These are phyloP conservation scores for Dipteronia sinensis DNA, from an alignment of 345 rosid genomes.

Conservation along the genomic window DNA sequence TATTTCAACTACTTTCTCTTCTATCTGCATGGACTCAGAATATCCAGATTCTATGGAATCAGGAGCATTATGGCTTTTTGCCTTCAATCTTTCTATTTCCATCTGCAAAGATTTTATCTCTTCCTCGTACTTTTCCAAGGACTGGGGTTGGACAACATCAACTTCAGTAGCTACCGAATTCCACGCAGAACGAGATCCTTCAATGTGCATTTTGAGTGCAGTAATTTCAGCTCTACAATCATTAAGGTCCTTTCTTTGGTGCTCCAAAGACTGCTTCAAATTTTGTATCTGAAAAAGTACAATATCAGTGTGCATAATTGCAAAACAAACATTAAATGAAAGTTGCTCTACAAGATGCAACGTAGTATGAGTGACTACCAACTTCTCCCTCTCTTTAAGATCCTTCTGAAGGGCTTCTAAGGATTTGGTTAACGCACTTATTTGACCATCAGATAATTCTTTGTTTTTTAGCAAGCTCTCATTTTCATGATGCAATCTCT, in stretches of 20 bases:
- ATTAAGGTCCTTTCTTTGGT: slow-evolving; percentile 76
- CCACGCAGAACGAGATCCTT: slow-evolving; percentile 65
- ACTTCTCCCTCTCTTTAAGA: slow-evolving; percentile 79
- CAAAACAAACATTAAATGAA: slow-evolving; percentile 23
- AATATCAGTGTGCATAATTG: slow-evolving; percentile 26
- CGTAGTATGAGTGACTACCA: slow-evolving; percentile 46
- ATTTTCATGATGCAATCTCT: slow-evolving; percentile 59
- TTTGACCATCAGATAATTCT: slow-evolving; percentile 67
- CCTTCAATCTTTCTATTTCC: slow-evolving; percentile 59
- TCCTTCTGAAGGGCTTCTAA: slow-evolving; percentile 79
- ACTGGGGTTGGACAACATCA: slow-evolving; percentile 50
- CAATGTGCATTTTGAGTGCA: slow-evolving; percentile 87
- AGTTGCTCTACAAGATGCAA: slow-evolving; percentile 22
- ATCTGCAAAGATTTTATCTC: slow-evolving; percentile 56
- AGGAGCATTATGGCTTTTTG: slow-evolving; percentile 29
- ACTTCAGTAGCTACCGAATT: slow-evolving; percentile 46
- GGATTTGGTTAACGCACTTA: slow-evolving; percentile 66
- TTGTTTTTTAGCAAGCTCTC: slow-evolving; percentile 59
- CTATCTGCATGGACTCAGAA: slow-evolving; percentile 42
- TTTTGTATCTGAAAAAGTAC: slow-evolving; percentile 62
- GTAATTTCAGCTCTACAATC: slow-evolving; percentile 94
- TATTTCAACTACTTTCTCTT: slow-evolving; percentile 66
- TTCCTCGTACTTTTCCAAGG: slow-evolving; percentile 57
- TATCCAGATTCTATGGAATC: slow-evolving; percentile 36
- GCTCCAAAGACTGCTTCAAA: slow-evolving; percentile 70